Evolutionary conservation across 2,329 filamentous ascomycete species (phyloP).

Genomic region (Claviceps pazoutovae): DNA sequence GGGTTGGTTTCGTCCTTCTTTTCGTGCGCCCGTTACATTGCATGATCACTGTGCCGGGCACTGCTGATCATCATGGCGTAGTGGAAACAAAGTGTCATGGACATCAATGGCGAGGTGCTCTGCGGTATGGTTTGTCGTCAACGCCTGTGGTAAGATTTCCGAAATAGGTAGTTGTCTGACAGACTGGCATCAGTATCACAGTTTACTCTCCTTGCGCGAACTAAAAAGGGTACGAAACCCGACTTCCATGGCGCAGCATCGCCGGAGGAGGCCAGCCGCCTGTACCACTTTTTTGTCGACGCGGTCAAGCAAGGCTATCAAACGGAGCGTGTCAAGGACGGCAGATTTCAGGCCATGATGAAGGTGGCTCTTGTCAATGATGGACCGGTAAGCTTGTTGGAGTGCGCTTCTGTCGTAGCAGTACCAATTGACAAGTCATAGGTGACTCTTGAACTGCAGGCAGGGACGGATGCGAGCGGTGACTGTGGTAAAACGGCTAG

Average conservation of each 20-base stretch:
- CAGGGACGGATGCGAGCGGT: conserved; percentile 3
- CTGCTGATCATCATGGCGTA: conserved; percentile 21
- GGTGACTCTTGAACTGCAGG: conserved; percentile 13
- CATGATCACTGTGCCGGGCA: neutral
- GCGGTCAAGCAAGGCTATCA: conserved; percentile 61
- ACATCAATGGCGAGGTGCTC: conserved; percentile 84
- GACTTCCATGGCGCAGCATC: conserved; percentile 83
- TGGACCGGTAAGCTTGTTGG: conserved; percentile 40
- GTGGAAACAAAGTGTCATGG: conserved; percentile 85
- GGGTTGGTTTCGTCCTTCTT: conserved; percentile 28
- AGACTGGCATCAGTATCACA: conserved; percentile 60
- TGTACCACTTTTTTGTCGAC: conserved; percentile 74
- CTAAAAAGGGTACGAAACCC: conserved; percentile 92
- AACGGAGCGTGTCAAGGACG: conserved; percentile 71
- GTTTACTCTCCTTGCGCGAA: conserved; percentile 83
- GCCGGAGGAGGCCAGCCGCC: conserved; percentile 59
- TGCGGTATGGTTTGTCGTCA: conserved; percentile 48
- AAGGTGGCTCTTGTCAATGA: conserved; percentile 88
- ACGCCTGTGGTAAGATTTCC: neutral
- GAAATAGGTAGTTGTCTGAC: neutral
- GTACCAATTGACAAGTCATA: conserved; percentile 3
- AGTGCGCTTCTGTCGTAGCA: neutral
- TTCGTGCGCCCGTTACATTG: neutral
- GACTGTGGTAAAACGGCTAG: neutral
- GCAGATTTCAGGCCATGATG: conserved; percentile 99